Evolutionary conservation across 1,284 basidiomycete genomes (phyloP).

Genomic region (Ganoderma sinense): DNA sequence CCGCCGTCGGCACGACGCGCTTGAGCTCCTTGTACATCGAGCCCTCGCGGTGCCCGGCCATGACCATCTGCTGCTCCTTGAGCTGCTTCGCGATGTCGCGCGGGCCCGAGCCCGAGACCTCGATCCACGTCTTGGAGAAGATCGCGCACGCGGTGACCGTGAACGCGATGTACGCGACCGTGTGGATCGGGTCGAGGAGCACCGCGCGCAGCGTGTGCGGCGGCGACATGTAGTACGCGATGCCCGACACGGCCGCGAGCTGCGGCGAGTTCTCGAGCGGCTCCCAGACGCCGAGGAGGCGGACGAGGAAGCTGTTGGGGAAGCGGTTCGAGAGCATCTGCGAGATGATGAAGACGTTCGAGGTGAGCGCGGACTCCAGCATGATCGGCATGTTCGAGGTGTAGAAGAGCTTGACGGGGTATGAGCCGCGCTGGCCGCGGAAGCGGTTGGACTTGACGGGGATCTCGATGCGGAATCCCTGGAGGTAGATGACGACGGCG

Average conservation of each 20-base stretch:
- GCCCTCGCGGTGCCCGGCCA: constrained; percentile 97
- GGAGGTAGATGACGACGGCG: constrained; percentile 96
- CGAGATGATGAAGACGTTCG: constrained; percentile 95
- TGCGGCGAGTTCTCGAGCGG: constrained; percentile 94
- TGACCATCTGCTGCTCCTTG: constrained; percentile 99
- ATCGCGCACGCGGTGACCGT: constrained; percentile 95
- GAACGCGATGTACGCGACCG: constrained; percentile 90
- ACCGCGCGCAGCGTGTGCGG: constrained; percentile 92
- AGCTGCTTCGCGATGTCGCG: constrained; percentile 97
- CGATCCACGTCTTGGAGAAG: constrained; percentile 99
- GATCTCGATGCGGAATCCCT: constrained; percentile 99
- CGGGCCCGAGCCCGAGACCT: constrained; percentile 95
- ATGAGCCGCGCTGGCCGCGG: constrained; percentile 93
- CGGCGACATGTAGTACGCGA: constrained; percentile 98
- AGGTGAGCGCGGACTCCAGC: constrained; percentile 94
- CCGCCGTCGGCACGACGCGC: constrained; percentile 96
- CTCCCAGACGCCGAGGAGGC: constrained; percentile 96
- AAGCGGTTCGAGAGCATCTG: constrained; percentile 95
- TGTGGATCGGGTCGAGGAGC: constrained; percentile 93
- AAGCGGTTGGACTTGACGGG: constrained; percentile 97
- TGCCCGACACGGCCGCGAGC: constrained; percentile 90
- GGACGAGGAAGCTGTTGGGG: constrained; percentile 91
- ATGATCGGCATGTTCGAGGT: constrained; percentile 99
- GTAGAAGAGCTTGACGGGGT: constrained; percentile 99
- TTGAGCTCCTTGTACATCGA: constrained; percentile 99